Evolutionary conservation across 257 asterid genomes (phyloP).

Genomic region (Schizonepeta tenuifolia): DNA sequence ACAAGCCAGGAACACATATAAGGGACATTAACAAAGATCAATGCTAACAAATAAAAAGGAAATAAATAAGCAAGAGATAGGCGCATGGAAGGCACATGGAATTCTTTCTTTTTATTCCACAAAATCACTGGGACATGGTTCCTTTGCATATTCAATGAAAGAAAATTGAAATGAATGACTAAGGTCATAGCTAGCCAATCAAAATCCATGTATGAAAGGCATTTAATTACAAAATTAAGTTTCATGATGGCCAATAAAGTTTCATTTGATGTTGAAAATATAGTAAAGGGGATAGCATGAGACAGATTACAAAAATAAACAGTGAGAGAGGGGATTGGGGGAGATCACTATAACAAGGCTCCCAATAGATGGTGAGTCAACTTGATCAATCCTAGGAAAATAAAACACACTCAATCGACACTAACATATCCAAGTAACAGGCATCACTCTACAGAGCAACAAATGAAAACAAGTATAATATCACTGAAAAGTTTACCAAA

Average conservation of each 20-base stretch:
- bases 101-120: not conserved
- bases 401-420: slow-evolving; percentile 5
- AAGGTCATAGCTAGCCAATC: slow-evolving; percentile 9
- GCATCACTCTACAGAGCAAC: slow-evolving; percentile 28
- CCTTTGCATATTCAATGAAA: slow-evolving; percentile 5
- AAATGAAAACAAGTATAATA: slow-evolving; percentile 26
- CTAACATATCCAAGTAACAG: slow-evolving; percentile 28
- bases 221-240: not conserved
- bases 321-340: not conserved
- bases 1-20: not conserved
- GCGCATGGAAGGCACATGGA: too few species aligned
- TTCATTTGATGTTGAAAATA: slow-evolving; percentile 12
- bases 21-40: not conserved
- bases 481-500: slow-evolving; percentile 61
- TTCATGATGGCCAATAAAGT: not conserved
- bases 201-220: not conserved
- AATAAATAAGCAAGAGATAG: too few species aligned
- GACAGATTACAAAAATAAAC: not conserved
- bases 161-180: not conserved
- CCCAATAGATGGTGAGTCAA: not conserved
- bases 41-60: too few species aligned
- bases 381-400: not conserved
- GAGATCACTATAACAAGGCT: not conserved
- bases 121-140: not conserved
- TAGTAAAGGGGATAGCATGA: not conserved